Evolutionary conservation across 1,284 basidiomycete species (phyloP).

Genomic region (Cutaneotrichosporon cutaneum): DNA sequence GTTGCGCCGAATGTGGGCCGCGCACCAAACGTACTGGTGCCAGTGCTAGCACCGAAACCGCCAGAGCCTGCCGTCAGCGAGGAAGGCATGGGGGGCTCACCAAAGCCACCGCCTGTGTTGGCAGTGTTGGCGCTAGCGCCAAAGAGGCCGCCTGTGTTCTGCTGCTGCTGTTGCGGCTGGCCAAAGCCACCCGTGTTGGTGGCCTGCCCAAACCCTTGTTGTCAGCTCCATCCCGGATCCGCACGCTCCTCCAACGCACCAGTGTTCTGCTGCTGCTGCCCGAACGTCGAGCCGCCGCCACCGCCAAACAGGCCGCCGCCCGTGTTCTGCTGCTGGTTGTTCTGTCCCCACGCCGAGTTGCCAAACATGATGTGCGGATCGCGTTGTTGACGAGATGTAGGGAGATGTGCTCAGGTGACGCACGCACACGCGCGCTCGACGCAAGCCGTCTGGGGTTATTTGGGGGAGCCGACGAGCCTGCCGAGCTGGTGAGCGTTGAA

Average conservation of each 20-base stretch:
- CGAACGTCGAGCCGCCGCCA: conserved; percentile 11
- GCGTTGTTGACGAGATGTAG: background rate
- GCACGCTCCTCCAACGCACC: conserved; percentile 1
- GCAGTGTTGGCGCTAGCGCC: conserved; percentile 41
- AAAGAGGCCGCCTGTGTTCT: conserved; percentile 61
- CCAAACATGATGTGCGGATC: conserved; percentile 38
- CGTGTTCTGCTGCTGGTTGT: conserved; percentile 62
- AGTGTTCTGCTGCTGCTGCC: conserved; percentile 23
- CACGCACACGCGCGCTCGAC: background rate
- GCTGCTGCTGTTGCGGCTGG: conserved; percentile 54
- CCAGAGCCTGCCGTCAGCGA: conserved; percentile 8
- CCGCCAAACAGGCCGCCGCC: conserved; percentile 54
- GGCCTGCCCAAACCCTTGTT: conserved; percentile 17
- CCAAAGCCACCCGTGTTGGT: conserved; percentile 33
- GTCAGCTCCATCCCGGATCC: background rate
- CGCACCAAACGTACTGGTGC: conserved; percentile 37
- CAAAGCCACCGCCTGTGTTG: conserved; percentile 34
- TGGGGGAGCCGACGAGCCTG: background rate
- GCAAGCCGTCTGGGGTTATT: background rate
- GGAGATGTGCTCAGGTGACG: background rate
- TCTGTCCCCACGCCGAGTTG: conserved; percentile 50
- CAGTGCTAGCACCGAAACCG: conserved; percentile 18
- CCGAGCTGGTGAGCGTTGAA: background rate
- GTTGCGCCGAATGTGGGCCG: conserved; percentile 44
- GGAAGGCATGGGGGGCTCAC: conserved; percentile 19